Conservation (phyloP, 169 alveolate species). For the Plasmodium adleri region DNA sequence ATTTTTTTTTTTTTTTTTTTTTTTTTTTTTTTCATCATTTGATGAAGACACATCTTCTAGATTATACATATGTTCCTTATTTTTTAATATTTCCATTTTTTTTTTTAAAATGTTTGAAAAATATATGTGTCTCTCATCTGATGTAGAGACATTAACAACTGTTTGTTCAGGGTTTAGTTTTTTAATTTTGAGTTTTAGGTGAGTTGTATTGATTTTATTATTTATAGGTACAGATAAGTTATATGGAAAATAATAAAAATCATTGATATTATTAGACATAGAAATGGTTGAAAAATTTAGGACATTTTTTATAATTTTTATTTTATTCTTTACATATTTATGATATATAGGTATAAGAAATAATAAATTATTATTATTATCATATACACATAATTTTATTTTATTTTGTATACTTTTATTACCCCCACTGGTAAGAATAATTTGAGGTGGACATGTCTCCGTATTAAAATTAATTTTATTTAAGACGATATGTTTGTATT, state of each 20-base stretch:
- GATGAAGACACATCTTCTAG: neutral
- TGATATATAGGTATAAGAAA: constrained; percentile 72
- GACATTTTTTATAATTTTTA: constrained; percentile 65
- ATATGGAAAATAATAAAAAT: constrained; percentile 45
- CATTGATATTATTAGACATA: constrained; percentile 30
- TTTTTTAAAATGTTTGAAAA: constrained; percentile 4
- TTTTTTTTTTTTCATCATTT: neutral
- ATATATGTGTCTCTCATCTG: neutral
- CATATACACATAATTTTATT: constrained; percentile 74
- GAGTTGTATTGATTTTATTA: constrained; percentile 54
- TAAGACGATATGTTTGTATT: neutral
- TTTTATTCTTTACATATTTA: constrained; percentile 68
- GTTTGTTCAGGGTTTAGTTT: constrained; percentile 1
- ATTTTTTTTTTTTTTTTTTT: constrained; percentile 8
- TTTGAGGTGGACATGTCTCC: constrained; percentile 41
- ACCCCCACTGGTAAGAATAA: constrained; percentile 61
- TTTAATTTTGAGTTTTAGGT: constrained; percentile 18
- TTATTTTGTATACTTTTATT: constrained; percentile 50
- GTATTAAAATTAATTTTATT: constrained; percentile 71
- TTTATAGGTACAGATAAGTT: constrained; percentile 55
- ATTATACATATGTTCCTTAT: neutral
- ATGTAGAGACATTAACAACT: constrained; percentile 39
- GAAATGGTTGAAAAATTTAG: constrained; percentile 51
- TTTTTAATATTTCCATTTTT: constrained; percentile 31
- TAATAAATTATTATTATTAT: constrained; percentile 67